Conservation (phyloP, 1,284 basidiomycete species). For the Apiotrichum montevideense region DNA sequence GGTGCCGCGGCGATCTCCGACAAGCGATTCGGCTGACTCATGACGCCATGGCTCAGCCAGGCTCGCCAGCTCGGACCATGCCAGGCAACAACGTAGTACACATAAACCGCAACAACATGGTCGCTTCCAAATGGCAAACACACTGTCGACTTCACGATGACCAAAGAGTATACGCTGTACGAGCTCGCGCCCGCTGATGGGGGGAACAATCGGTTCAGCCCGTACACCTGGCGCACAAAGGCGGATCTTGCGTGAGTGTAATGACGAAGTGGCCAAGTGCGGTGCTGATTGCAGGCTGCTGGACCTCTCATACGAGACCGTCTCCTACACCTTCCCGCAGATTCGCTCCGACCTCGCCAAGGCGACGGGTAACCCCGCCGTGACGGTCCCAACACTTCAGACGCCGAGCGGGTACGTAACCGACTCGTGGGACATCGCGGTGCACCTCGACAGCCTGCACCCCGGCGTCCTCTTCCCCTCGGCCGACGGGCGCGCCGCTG, state of each 20-base stretch:
- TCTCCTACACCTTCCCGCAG: slow-evolving; percentile 19
- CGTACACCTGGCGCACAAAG: background rate
- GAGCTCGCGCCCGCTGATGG: background rate
- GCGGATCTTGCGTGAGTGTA: background rate
- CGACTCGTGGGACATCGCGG: slow-evolving; percentile 28
- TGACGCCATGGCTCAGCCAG: no score
- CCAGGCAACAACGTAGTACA: no score
- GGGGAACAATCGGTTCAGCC: background rate
- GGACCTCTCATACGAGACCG: slow-evolving; percentile 13
- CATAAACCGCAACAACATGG: no score
- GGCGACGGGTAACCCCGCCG: slow-evolving; percentile 19
- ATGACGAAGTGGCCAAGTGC: no score
- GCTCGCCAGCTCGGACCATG: no score
- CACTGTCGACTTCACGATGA: background rate
- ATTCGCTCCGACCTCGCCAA: slow-evolving; percentile 27
- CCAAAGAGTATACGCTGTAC: background rate
- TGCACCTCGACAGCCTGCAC: slow-evolving; percentile 8
- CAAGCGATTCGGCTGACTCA: no score
- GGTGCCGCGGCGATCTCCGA: no score
- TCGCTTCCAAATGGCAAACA: no score
- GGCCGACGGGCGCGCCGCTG: background rate
- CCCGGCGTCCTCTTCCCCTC: background rate
- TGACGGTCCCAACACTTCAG: slow-evolving; percentile 31
- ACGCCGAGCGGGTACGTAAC: slow-evolving; percentile 17
- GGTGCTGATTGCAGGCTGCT: slow-evolving; percentile 14